Evolutionary conservation across 2,329 filamentous ascomycete genomes (phyloP).

Genomic region (Claviceps maximensis): DNA sequence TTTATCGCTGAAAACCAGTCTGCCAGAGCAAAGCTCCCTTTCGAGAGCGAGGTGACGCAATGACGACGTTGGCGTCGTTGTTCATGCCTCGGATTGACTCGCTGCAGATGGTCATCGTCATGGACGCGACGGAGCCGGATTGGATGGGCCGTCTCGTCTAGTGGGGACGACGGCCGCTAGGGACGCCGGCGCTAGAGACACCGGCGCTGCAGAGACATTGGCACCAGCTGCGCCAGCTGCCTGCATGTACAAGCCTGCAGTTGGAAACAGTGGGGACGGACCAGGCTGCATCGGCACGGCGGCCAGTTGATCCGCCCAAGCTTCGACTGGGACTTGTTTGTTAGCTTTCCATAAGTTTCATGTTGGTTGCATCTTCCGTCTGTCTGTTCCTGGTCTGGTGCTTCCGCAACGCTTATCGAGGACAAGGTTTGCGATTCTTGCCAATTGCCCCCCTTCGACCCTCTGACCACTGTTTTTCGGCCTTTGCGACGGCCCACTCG

Average conservation of each 20-base stretch:
- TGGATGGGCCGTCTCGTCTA: background rate
- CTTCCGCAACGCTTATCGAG: background rate
- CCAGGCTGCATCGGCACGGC: background rate
- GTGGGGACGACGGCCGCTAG: no score
- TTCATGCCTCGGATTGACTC: background rate
- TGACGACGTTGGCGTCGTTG: background rate
- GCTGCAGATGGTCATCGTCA: background rate
- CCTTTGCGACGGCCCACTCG: background rate
- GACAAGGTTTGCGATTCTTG: background rate
- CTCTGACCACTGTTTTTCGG: background rate
- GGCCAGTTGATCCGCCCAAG: background rate
- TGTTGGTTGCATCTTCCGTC: no score
- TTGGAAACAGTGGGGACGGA: no score
- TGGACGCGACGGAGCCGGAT: background rate
- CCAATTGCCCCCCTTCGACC: no score
- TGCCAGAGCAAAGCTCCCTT: background rate
- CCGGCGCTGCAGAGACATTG: no score
- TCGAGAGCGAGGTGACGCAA: conserved; percentile 9
- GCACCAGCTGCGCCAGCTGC: no score
- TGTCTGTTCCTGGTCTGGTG: background rate
- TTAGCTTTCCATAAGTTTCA: no score
- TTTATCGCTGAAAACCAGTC: conserved; percentile 1
- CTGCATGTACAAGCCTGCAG: no score
- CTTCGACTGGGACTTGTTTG: background rate
- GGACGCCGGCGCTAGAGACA: no score